Evolutionary conservation across 306 rosid species (phyloP).

Genomic region (Amphicarpaea edgeworthii): DNA sequence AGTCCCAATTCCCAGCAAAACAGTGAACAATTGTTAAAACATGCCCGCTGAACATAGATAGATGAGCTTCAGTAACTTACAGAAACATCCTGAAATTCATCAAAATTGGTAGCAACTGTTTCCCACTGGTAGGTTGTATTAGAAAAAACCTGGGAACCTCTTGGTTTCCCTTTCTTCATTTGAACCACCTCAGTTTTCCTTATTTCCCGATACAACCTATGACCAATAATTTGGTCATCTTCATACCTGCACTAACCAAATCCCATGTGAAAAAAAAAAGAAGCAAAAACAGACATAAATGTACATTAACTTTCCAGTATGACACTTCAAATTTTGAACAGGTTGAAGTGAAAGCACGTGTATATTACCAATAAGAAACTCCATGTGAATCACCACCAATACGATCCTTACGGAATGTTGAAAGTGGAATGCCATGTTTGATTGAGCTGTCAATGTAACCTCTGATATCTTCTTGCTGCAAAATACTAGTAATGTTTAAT

Average conservation of each 20-base stretch:
- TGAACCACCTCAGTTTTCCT: constrained; percentile 83
- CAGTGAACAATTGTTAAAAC: constrained; percentile 26
- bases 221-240: constrained; percentile 83
- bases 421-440: constrained; percentile 83
- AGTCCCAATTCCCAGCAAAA: constrained; percentile 11
- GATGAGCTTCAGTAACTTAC: constrained; percentile 63
- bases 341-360: constrained; percentile 20
- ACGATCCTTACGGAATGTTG: constrained; percentile 93
- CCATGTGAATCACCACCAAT: constrained; percentile 92
- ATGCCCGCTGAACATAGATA: constrained; percentile 21
- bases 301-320: constrained; percentile 30
- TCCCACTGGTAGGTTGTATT: constrained; percentile 82
- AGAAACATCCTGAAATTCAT: constrained; percentile 89
- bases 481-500: constrained; percentile 49
- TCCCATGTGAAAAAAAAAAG: constrained; percentile 48
- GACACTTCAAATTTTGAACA: constrained; percentile 31
- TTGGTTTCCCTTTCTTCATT: constrained; percentile 73
- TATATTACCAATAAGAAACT: constrained; percentile 81
- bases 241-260: constrained; percentile 75
- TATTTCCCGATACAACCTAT: constrained; percentile 85
- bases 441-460: constrained; percentile 84
- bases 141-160: constrained; percentile 80
- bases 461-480: constrained; percentile 96
- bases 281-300: constrained; percentile 26
- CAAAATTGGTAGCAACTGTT: constrained; percentile 90